Base-by-base conservation (phyloP, 441 rosid species). In the Syzygium malaccense region DNA sequence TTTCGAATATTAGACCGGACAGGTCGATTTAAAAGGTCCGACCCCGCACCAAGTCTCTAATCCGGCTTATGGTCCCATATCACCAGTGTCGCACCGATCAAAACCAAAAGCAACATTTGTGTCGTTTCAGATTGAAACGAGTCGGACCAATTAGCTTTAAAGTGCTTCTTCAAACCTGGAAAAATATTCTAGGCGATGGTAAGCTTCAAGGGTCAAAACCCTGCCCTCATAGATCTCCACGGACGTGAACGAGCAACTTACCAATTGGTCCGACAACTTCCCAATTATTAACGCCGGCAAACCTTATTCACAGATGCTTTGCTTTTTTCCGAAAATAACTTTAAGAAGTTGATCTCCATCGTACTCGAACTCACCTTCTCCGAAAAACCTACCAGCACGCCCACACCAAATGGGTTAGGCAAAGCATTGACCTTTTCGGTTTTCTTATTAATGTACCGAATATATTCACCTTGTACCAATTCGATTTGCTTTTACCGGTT, bases 1-100 rank as follows among this genome's bases (percentile, higher is more conserved):
- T 20, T 71, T 3, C 0, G 4, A 71, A 20, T 71, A 71, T 11
- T 20, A 0, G 48, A 37, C 2, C 2, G 0, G 1, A 37, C 0
- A 0, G 7, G 0, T 33, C 4, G 0, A 71, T 37, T 0, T 0
- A 19, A 68, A 68, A 19, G 0, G 13, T 37, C 0, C 1, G 10
- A 20, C 3, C 0, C 2, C 4, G 25, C 26, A 33, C 0, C 1
- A 0, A 0, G 8, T 20, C 14, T 71, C 8, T 11, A 37, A 1
- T 10, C 8, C 0, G 6, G 0, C 10, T 19, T 71, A 33, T 23
- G 28, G 15, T 71, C 4, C 8, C 8, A 5, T 11, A 23, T 71
- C 48, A 19, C 5, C 0, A 0, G 15, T 11, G 14, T 66, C 78
- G 9, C 7, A 5, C 8, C 8, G 0, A 19, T 33, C 13, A 41